Percentiles rank a stretch among this genome's conserved stretches.
phyloP scores from a whole-genome alignment of 2,329 filamentous ascomycete species.

The Macroventuria anomochaeta region DNA sequence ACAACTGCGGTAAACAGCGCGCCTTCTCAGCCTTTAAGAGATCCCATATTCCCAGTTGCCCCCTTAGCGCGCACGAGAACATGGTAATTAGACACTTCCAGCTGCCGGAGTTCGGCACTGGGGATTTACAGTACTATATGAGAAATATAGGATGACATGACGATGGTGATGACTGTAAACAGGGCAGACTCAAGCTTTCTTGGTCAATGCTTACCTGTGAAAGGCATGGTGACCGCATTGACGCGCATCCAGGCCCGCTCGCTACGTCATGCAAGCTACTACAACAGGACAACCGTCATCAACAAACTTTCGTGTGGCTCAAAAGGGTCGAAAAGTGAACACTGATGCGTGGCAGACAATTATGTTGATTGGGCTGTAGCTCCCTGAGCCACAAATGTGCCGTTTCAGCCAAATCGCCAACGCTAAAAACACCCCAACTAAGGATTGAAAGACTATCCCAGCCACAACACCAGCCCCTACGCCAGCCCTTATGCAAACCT shows the following conservation, averaged over 20 bases:
- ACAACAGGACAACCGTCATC: constrained; percentile 5
- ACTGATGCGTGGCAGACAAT: background rate
- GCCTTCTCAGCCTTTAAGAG: constrained; percentile 6
- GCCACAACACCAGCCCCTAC: constrained; percentile 10
- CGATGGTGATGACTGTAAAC: constrained; percentile 23
- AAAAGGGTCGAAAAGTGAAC: background rate
- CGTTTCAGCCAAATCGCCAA: constrained; percentile 9
- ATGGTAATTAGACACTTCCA: constrained; percentile 1
- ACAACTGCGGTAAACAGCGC: background rate
- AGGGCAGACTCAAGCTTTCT: constrained; percentile 22
- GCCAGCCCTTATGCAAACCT: background rate
- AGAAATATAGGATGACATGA: constrained; percentile 18
- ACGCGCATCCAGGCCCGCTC: constrained; percentile 5
- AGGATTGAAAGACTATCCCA: background rate
- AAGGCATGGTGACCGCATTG: constrained; percentile 5
- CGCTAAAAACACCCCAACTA: constrained; percentile 1
- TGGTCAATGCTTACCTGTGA: constrained; percentile 15
- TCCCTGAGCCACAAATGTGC: constrained; percentile 1
- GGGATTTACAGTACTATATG: constrained; percentile 17
- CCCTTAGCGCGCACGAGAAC: background rate
- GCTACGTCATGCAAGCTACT: constrained; percentile 13
- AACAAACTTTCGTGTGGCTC: background rate
- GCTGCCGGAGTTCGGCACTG: constrained; percentile 15
- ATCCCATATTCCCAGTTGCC: background rate
- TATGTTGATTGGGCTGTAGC: constrained; percentile 3